These are phyloP conservation scores for Fusarium nematophilum DNA, from an alignment of 2,329 filamentous ascomycete genomes.

Conservation along the genomic window DNA sequence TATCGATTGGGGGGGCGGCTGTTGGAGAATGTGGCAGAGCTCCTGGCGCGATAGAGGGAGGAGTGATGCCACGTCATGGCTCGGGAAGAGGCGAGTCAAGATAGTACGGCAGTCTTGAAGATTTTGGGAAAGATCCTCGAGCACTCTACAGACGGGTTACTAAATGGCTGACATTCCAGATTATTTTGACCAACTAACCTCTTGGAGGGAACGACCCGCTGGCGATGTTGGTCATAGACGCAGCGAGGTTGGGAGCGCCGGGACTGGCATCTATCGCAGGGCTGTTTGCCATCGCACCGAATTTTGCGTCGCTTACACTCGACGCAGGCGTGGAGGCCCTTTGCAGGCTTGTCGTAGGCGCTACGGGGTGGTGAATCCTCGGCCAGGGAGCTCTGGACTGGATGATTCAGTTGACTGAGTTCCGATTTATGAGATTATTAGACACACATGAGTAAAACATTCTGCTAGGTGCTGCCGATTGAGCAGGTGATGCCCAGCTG, in stretches of 20 bases:
- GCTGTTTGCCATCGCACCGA: slow-evolving; percentile 12
- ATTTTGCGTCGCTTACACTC: slow-evolving; percentile 13
- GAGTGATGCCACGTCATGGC: background rate
- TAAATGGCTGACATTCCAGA: background rate
- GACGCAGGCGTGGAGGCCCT: slow-evolving; percentile 5
- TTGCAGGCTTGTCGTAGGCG: background rate
- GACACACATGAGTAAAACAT: background rate
- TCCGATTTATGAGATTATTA: background rate
- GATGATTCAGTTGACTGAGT: background rate
- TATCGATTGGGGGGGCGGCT: background rate
- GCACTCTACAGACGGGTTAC: background rate
- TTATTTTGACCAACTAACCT: background rate
- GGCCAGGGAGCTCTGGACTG: background rate
- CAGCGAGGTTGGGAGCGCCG: slow-evolving; percentile 6
- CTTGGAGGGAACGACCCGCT: slow-evolving; percentile 9
- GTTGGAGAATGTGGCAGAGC: background rate
- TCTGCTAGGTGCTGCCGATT: too few species aligned
- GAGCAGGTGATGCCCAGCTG: too few species aligned
- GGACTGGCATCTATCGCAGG: slow-evolving; percentile 5
- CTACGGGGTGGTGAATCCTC: background rate
- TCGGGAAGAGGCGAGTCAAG: slow-evolving; percentile 4
- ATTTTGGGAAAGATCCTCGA: slow-evolving; percentile 3
- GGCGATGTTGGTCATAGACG: slow-evolving; percentile 9
- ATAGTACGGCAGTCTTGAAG: slow-evolving; percentile 4
- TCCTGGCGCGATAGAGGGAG: slow-evolving; percentile 2